phyloP scores from a whole-genome alignment of 768 basidiomycete genomes.

The Lactarius deliciosus region DNA sequence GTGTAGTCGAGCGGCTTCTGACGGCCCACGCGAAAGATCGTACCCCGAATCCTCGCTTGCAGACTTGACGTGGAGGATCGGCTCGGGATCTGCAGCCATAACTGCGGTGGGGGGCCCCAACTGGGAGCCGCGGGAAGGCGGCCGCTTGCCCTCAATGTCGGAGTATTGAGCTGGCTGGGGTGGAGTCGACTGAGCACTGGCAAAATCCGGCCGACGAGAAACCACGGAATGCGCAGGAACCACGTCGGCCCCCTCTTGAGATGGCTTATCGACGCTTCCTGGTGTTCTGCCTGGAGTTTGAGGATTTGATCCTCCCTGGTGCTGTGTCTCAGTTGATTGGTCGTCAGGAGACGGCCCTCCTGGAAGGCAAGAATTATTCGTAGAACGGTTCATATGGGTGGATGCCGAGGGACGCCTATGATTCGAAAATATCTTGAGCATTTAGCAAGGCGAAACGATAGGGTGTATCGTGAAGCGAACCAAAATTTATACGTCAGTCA shows the following conservation, averaged over 20 bases:
- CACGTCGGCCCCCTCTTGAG: not conserved
- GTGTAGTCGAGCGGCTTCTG: not conserved
- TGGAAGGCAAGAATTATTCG: not conserved
- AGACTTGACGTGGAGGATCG: not conserved
- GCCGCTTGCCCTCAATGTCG: not conserved
- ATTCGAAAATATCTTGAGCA: constrained; percentile 10
- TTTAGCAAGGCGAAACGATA: not conserved
- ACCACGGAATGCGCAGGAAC: not conserved
- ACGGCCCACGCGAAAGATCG: not conserved
- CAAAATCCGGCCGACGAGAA: not conserved
- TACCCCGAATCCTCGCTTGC: not conserved
- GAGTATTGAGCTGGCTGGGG: not conserved
- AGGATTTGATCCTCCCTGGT: not conserved
- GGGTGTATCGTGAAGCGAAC: not conserved
- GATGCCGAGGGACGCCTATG: not conserved
- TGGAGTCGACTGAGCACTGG: not conserved
- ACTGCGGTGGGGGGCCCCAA: not conserved
- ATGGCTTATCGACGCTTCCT: not conserved
- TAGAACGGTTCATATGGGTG: not conserved
- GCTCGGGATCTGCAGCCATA: not conserved
- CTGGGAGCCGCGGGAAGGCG: not conserved
- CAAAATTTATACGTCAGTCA: not conserved
- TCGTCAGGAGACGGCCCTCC: constrained; percentile 21
- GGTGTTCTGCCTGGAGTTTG: not conserved
- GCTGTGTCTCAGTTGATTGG: not conserved